Percentiles rank a stretch among this genome's conserved stretches.
Conservation (phyloP, 345 rosid genomes). For the Rhodomyrtus tomentosa region DNA sequence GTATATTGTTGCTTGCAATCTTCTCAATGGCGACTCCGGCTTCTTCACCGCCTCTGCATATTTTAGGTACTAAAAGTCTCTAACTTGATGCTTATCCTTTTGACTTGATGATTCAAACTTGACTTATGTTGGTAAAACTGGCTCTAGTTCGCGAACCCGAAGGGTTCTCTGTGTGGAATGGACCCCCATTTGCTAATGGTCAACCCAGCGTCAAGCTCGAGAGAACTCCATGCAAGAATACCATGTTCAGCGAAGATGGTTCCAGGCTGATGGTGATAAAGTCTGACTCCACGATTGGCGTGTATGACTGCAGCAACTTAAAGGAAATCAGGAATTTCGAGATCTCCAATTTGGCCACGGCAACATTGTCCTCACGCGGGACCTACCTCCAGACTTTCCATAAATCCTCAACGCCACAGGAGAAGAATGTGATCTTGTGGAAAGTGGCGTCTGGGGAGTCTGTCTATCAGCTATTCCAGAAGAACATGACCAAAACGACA, state of each 20-base stretch:
- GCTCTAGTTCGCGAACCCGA: constrained; percentile 68
- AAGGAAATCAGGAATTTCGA: constrained; percentile 53
- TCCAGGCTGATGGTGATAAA: constrained; percentile 60
- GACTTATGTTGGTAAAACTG: neutral
- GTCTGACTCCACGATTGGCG: constrained; percentile 29
- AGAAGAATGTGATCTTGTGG: constrained; percentile 74
- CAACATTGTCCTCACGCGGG: constrained; percentile 64
- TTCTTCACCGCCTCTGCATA: constrained; percentile 48
- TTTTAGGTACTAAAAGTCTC: constrained; percentile 43
- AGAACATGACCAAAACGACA: constrained; percentile 63
- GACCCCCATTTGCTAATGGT: constrained; percentile 62
- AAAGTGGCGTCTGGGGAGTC: constrained; percentile 48
- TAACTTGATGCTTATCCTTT: neutral
- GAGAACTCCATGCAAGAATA: constrained; percentile 44
- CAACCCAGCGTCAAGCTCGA: constrained; percentile 57
- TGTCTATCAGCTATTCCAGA: constrained; percentile 61
- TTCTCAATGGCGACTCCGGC: constrained; percentile 18
- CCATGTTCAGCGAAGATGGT: constrained; percentile 66
- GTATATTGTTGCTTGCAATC: neutral
- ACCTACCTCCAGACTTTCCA: constrained; percentile 86
- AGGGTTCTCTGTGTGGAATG: constrained; percentile 67
- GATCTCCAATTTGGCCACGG: constrained; percentile 43
- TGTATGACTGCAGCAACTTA: constrained; percentile 52
- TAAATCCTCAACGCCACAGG: constrained; percentile 63
- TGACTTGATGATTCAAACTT: neutral